Evolutionary conservation across 176 grass and related monocot genomes (phyloP).

Genomic region (Microstegium vimineum): DNA sequence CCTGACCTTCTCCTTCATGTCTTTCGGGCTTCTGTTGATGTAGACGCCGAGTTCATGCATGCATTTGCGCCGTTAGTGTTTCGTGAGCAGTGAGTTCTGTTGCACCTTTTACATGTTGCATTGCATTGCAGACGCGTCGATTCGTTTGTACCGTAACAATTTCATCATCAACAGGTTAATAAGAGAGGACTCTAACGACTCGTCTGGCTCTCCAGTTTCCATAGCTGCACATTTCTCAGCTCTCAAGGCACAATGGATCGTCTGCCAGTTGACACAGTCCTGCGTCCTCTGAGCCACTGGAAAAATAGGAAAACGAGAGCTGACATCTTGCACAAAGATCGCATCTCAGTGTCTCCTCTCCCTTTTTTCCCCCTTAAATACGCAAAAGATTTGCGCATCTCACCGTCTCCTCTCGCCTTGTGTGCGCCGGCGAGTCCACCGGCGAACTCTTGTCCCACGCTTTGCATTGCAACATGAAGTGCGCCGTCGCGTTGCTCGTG

Average conservation of each 20-base stretch:
- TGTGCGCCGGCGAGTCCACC: no score
- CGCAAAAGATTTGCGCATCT: no score
- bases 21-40: not conserved
- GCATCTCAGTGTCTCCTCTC: not conserved
- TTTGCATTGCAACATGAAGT: constrained; percentile 11
- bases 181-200: no score
- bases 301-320: constrained; percentile 23
- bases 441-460: no score
- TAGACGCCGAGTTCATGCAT: not conserved
- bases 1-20: not conserved
- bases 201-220: not conserved
- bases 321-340: not conserved
- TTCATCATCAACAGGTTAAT: not conserved
- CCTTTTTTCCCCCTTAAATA: no score
- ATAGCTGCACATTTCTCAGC: not conserved
- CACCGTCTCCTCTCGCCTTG: no score
- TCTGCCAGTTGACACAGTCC: constrained; percentile 25
- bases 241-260: not conserved
- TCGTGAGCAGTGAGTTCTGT: no score
- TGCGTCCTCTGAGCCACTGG: constrained; percentile 14
- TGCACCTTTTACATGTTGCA: not conserved
- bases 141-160: not conserved
- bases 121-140: not conserved
- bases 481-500: not conserved
- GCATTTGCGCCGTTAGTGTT: not conserved